Evolutionary conservation across 1,284 basidiomycete species (phyloP), one percentile per base, ranked within the genome.

Genomic region (Ganoderma boninense): DNA sequence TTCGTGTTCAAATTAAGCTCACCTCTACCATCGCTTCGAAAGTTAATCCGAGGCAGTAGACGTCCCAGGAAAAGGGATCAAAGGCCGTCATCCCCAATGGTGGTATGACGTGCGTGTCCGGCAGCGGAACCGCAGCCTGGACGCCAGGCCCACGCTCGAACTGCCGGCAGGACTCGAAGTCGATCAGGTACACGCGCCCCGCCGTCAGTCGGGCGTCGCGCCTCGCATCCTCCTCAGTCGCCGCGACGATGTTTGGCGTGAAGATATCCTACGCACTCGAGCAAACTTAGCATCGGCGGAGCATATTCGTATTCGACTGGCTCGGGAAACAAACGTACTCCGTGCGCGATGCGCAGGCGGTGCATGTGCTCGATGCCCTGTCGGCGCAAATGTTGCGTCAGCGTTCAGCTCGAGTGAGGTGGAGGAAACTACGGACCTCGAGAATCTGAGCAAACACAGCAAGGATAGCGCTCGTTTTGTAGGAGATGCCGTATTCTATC

Each of bases 221-320:
- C 10, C 8, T 10, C 2, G 49, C 49, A n/a, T 8, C 49, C 23
- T 52, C 16, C 23, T 52, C 49, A 20, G 20, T 52, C 10, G 49
- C 49, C 10, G 49, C n/a, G 68, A 49, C 66, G 69, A 18, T 10
- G 18, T 13, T 67, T 67, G 71, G n/a, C 5, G 10, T 71, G 73
- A 71, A 71, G 67, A 61, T 68, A 63, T 66, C 73, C 73, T 71
- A 72, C 71, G 67, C 26, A 13, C 5, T 6, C 23, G 6, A n/a
- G n/a, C n/a, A n/a, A n/a, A n/a, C n/a, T n/a, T n/a, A n/a, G n/a
- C n/a, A n/a, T n/a, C n/a, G n/a, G n/a, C 38, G 10, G 38, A 38
- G 38, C 7, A 38, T 38, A 38, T 38, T 7, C n/a, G 10, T 52
- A 20, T 20, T 23, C 49, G 16, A 52, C 49, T n/a, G n/a, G n/a